Conservation (phyloP, 148 eudicot genomes). For the Rhododendron kiyosumense region DNA sequence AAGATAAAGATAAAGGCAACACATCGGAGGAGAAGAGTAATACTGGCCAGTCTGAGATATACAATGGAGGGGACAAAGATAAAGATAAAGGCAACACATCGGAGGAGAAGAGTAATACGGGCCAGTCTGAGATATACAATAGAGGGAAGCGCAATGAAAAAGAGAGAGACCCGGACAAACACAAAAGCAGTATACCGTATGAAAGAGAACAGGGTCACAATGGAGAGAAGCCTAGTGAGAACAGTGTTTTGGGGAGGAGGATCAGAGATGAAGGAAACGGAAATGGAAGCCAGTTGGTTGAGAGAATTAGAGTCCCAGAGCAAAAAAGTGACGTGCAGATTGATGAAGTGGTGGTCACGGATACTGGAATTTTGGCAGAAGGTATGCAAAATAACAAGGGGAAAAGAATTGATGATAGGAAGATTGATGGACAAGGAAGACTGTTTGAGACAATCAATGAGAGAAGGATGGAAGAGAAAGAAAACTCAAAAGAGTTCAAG, state of each 20-base stretch:
- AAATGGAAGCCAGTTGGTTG: slow-evolving; percentile 31
- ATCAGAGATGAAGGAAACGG: slow-evolving; percentile 48
- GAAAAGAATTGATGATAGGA: slow-evolving; percentile 31
- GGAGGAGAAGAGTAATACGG: slow-evolving; percentile 41
- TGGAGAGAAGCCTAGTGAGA: slow-evolving; percentile 32
- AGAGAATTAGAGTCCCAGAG: slow-evolving; percentile 23
- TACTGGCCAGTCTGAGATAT: slow-evolving; percentile 31
- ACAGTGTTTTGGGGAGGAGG: slow-evolving; percentile 32
- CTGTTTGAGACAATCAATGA: slow-evolving; percentile 35
- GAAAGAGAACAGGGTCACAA: slow-evolving; percentile 35
- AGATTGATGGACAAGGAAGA: slow-evolving; percentile 28
- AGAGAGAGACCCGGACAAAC: slow-evolving; percentile 32
- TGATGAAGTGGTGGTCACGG: slow-evolving; percentile 20
- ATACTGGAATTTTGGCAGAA: slow-evolving; percentile 23
- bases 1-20: slow-evolving; percentile 41
- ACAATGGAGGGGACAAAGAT: slow-evolving; percentile 40
- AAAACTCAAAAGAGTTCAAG: slow-evolving; percentile 39
- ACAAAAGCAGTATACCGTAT: slow-evolving; percentile 23
- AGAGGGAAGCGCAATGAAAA: slow-evolving; percentile 36
- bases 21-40: slow-evolving; percentile 43
- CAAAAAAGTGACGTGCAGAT: slow-evolving; percentile 31
- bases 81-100: slow-evolving; percentile 39
- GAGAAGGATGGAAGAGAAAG: slow-evolving; percentile 34
- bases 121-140: slow-evolving; percentile 27
- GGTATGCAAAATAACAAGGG: slow-evolving; percentile 35